Base-by-base conservation (phyloP, 441 rosid genomes). In the Aleurites moluccanus region DNA sequence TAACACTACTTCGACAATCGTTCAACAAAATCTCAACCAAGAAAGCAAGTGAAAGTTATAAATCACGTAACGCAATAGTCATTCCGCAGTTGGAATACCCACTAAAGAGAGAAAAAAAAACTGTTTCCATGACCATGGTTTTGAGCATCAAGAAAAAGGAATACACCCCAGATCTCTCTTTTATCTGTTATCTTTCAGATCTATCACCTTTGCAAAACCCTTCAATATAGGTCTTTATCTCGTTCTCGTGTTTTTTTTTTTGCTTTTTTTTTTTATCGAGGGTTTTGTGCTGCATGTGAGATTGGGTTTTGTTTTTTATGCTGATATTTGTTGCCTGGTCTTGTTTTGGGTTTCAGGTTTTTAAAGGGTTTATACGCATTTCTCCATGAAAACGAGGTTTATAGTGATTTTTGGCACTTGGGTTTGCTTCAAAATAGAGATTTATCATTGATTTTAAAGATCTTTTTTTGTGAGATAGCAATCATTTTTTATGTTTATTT, bases 251-350 rank as follows among this genome's bases (percentile, higher is more conserved):
- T 73, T 73, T 66, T 28, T 57, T 76, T 49, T n/a, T n/a, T n/a
- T n/a, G n/a, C n/a, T 65, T 72, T 4, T 0, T 64, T 70, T 74
- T 63, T n/a, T 25, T 18, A 47, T 42, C 3, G n/a, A 21, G 70
- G 79, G 52, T 35, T 80, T 77, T 76, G 59, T 64, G 73, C 80
- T 84, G 88, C 93, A 87, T 90, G 89, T 80, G 69, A 35, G 72
- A 60, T 71, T 80, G 84, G 68, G 73, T 75, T 78, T 73, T 40
- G 66, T 11, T 77, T 45, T 28, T 23, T 80, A 40, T 2, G 64
- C 73, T 75, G 76, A 67, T 69, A n/a, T 56, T 25, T 62, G 53
- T 62, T 33, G 55, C 55, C 18, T 61, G 76, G 40, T 49, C 8
- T 45, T 74, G 57, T 79, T 79, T 74, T 60, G 78, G 72, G 78